phyloP scores from a whole-genome alignment of 805 yeast species.

The Yamadazyma insecticola region DNA sequence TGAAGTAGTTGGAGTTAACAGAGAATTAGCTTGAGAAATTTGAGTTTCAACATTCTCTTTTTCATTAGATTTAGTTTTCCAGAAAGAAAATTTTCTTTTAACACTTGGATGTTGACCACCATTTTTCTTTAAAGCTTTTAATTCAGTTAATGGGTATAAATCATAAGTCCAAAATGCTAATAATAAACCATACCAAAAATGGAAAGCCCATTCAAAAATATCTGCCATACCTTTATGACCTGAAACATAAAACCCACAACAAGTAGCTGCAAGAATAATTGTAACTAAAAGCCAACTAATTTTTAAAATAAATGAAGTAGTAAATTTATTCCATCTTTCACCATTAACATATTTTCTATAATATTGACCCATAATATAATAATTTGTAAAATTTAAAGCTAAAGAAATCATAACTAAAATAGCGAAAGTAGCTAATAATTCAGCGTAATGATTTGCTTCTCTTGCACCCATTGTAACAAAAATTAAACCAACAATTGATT shows the following conservation, averaged over 20 bases:
- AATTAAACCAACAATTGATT: constrained; percentile 14
- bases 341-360: constrained; percentile 24
- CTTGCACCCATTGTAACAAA: constrained; percentile 13
- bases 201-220: constrained; percentile 23
- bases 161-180: constrained; percentile 26
- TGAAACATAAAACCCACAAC: constrained; percentile 18
- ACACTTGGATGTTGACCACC: background rate
- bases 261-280: constrained; percentile 15
- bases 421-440: constrained; percentile 19
- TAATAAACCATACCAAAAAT: constrained; percentile 23
- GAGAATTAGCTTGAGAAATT: constrained; percentile 8
- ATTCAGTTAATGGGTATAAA: constrained; percentile 23
- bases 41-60: constrained; percentile 5
- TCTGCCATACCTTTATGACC: constrained; percentile 14
- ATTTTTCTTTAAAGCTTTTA: constrained; percentile 9
- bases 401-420: constrained; percentile 20
- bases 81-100: constrained; percentile 8
- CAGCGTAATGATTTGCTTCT: constrained; percentile 18
- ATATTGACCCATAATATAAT: constrained; percentile 26
- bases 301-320: constrained; percentile 20
- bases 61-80: constrained; percentile 6
- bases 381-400: constrained; percentile 22
- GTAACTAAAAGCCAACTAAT: constrained; percentile 20
- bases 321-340: constrained; percentile 24
- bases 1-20: constrained; percentile 7